These are phyloP conservation scores for Chenopodium suecicum DNA, from an alignment of 148 eudicot genomes.

Conservation along the genomic window DNA sequence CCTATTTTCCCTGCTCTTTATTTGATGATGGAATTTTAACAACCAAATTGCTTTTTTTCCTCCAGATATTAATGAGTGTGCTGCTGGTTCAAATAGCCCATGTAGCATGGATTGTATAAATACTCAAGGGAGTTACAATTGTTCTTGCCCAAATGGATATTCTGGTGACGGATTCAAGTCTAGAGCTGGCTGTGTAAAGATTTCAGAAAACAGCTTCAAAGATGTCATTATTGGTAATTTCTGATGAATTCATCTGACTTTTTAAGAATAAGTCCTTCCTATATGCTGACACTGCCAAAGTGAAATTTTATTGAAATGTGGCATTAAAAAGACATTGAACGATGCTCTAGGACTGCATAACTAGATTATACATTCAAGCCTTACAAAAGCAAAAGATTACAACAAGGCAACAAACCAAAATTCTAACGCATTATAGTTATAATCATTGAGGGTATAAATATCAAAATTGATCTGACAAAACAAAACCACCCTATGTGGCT, in stretches of 20 bases:
- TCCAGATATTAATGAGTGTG: conserved; percentile 38
- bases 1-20: too few species aligned
- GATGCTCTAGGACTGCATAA: too few species aligned
- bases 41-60: neutral
- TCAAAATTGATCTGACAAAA: too few species aligned
- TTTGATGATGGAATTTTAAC: too few species aligned
- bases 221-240: conserved; percentile 31
- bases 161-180: conserved; percentile 34
- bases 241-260: neutral
- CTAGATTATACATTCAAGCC: too few species aligned
- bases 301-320: neutral
- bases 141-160: conserved; percentile 36
- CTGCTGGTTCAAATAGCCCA: conserved; percentile 23
- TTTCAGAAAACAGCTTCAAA: conserved; percentile 1
- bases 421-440: too few species aligned
- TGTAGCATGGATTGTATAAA: conserved; percentile 32
- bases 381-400: too few species aligned
- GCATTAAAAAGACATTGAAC: too few species aligned
- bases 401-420: too few species aligned
- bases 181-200: conserved; percentile 25
- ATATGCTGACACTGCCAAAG: neutral
- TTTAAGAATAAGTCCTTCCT: neutral
- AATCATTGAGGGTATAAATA: too few species aligned
- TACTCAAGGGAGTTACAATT: conserved; percentile 30
- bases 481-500: too few species aligned